Evolutionary conservation across 2,329 filamentous ascomycete species (phyloP), one percentile per base, ranked within the genome.

Genomic region (Fusarium floridanum): DNA sequence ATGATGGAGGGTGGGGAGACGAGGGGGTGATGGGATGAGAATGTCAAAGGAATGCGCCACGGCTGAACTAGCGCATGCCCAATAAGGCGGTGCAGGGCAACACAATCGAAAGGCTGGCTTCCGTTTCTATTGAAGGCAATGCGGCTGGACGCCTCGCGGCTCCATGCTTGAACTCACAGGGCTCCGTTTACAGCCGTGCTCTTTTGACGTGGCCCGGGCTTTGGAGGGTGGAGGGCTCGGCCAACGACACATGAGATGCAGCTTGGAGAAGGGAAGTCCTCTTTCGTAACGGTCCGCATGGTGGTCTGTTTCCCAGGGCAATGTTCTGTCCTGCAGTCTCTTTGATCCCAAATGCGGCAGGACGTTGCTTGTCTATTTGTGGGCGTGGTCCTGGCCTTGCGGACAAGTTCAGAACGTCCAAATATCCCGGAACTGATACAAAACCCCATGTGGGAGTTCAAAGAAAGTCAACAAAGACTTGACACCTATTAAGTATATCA

Each of bases 341-440:
- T 74, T 78, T 74, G 68, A 76, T 36, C 53, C 67, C 72, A 68
- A 48, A 76, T 73, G 68, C 70, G 67, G 66, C 45, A 73, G 59
- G 62, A 66, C 41, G 65, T 71, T 77, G 78, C 76, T 78, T 78
- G 77, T 76, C 74, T 78, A 75, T 78, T 78, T 76, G 76, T 74
- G 74, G 74, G 45, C 67, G 67, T 77, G 74, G 71, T 69, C 75
- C 71, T 74, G 72, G 70, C 75, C 68, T 43, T 75, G 66, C 66
- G 69, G 69, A 67, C 64, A 68, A 67, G 61, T 66, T 63, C 57
- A 70, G 64, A 63, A 48, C 73, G 70, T 64, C 61, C 59, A 64
- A 64, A 66, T 71, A 56, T 62, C 57, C 74, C 56, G 64, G 53
- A 61, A 56, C 60, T 36, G 70, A 72, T 77, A 71, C 71, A 76